Conservation (phyloP, 805 yeast genomes). For the Wickerhamiella cacticola region DNA sequence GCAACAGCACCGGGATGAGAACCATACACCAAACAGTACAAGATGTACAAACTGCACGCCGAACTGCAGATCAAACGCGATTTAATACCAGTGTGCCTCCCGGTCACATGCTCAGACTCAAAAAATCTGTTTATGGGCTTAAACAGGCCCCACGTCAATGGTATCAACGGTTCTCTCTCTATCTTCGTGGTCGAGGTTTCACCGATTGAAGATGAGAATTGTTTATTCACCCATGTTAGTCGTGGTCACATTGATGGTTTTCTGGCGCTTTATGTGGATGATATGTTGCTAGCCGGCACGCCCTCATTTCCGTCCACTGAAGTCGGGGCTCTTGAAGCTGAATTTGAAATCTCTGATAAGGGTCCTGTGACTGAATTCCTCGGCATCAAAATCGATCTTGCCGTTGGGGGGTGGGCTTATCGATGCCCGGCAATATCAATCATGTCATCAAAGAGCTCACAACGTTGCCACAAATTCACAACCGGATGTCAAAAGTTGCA, state of each 20-base stretch:
- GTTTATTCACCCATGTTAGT: neutral
- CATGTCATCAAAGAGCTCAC: neutral
- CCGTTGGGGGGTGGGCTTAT: neutral
- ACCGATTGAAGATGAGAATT: neutral
- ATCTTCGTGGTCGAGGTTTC: neutral
- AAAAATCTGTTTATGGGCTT: neutral
- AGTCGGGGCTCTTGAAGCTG: neutral
- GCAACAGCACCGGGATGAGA: too few relatives aligned
- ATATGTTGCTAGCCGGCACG: neutral
- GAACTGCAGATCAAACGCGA: too few relatives aligned
- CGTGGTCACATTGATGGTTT: neutral
- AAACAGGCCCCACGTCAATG: neutral
- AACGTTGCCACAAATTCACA: neutral
- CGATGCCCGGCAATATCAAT: neutral
- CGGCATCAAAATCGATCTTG: neutral
- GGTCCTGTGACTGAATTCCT: neutral
- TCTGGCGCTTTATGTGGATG: neutral
- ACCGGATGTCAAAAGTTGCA: neutral
- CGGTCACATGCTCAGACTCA: neutral
- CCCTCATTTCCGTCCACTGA: neutral
- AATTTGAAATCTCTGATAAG: neutral
- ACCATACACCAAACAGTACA: too few relatives aligned
- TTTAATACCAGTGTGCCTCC: neutral
- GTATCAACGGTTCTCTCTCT: neutral
- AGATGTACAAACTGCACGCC: too few relatives aligned